Evolutionary conservation across 306 rosid genomes (phyloP).

Genomic region (Heteromeles arbutifolia): DNA sequence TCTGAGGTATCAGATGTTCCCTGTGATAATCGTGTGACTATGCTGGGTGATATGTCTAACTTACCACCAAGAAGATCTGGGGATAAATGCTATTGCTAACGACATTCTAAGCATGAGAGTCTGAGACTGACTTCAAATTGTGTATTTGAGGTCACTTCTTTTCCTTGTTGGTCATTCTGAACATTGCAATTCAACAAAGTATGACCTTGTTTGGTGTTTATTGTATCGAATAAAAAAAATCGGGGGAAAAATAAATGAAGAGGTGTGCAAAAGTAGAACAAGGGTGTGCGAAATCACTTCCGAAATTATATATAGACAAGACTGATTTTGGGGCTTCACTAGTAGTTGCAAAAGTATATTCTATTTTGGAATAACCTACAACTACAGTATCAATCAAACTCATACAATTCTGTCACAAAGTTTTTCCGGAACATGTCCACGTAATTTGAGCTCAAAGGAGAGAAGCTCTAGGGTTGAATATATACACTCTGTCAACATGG

Average conservation of each 20-base stretch:
- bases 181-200: too few species aligned
- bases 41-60: background rate
- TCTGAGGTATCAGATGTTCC: background rate
- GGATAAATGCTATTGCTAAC: background rate
- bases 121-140: too few species aligned
- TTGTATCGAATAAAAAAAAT: too few species aligned
- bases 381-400: slow-evolving; percentile 20
- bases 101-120: too few species aligned
- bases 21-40: too few species aligned
- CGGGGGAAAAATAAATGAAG: too few species aligned
- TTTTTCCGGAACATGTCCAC: slow-evolving; percentile 55
- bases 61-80: background rate
- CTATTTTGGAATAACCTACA: background rate
- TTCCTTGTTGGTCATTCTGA: too few species aligned
- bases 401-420: slow-evolving; percentile 26
- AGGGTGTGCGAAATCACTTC: background rate
- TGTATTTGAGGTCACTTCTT: too few species aligned
- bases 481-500: slow-evolving; percentile 40
- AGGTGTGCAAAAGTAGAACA: too few species aligned
- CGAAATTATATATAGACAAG: background rate
- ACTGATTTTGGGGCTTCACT: background rate
- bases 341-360: background rate
- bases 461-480: slow-evolving; percentile 45
- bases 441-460: slow-evolving; percentile 48
- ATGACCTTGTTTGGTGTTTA: background rate